These are phyloP conservation scores for Kazachstania bromeliacearum DNA, from an alignment of 805 yeast genomes.

Conservation along the genomic window DNA sequence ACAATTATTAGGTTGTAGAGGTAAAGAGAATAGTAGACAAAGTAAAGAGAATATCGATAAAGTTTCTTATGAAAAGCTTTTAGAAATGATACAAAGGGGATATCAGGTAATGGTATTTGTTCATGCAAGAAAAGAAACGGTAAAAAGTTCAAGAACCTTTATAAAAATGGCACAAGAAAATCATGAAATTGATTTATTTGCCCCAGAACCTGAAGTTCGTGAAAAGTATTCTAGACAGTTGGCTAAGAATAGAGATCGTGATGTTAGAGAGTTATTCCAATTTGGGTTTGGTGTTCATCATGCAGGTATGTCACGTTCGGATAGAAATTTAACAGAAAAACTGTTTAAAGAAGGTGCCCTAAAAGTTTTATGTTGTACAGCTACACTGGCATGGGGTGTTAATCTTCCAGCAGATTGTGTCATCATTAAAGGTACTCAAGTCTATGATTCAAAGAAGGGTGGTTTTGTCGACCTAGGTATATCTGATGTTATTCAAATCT, in stretches of 20 bases:
- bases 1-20: slow-evolving; percentile 75
- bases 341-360: slow-evolving; percentile 81
- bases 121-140: slow-evolving; percentile 89
- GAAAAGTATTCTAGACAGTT: slow-evolving; percentile 52
- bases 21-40: slow-evolving; percentile 70
- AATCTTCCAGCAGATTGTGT: slow-evolving; percentile 97
- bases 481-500: slow-evolving; percentile 93
- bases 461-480: slow-evolving; percentile 91
- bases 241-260: slow-evolving; percentile 62
- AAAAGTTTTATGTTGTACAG: slow-evolving; percentile 87
- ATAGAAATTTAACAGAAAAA: slow-evolving; percentile 80
- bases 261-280: slow-evolving; percentile 67
- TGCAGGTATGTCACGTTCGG: slow-evolving; percentile 92
- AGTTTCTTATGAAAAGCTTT: slow-evolving; percentile 66
- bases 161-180: slow-evolving; percentile 56
- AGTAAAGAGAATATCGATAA: slow-evolving; percentile 63
- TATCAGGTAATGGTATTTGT: slow-evolving; percentile 95
- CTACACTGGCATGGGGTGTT: slow-evolving; percentile 99
- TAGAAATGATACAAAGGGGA: slow-evolving; percentile 56
- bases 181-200: slow-evolving; percentile 42
- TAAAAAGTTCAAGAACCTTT: slow-evolving; percentile 66
- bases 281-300: slow-evolving; percentile 90
- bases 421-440: slow-evolving; percentile 91
- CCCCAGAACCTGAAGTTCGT: slow-evolving; percentile 17
- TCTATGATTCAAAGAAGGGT: slow-evolving; percentile 89